These are phyloP conservation scores for Nemania sp. DNA, from an alignment of 2,329 filamentous ascomycete genomes.

Conservation along the genomic window DNA sequence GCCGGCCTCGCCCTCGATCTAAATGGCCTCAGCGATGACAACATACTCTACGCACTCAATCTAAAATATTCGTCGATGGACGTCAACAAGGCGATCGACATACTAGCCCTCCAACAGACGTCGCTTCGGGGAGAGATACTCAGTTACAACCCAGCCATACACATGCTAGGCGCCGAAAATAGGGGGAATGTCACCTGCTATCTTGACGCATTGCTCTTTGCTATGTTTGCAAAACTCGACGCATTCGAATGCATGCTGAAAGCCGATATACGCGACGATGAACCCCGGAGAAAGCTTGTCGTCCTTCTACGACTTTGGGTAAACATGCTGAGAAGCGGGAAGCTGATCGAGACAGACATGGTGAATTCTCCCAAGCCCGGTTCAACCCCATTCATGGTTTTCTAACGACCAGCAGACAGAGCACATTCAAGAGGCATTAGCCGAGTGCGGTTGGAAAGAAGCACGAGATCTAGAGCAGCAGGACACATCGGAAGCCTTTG, in stretches of 20 bases:
- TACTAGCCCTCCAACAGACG: constrained; percentile 78
- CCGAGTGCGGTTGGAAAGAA: constrained; percentile 86
- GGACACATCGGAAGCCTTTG: constrained; percentile 94
- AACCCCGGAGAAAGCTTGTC: constrained; percentile 72
- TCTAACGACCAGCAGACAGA: constrained; percentile 64
- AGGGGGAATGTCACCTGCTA: constrained; percentile 90
- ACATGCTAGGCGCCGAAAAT: constrained; percentile 85
- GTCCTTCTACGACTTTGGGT: constrained; percentile 86
- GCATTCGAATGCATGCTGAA: constrained; percentile 93
- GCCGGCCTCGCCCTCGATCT: constrained; percentile 49
- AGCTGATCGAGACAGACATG: constrained; percentile 82
- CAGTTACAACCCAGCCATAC: constrained; percentile 71
- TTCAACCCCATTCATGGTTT: neutral
- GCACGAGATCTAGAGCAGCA: constrained; percentile 80
- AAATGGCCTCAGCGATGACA: constrained; percentile 57
- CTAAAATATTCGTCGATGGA: constrained; percentile 71
- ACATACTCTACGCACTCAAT: constrained; percentile 59
- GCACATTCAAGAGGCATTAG: constrained; percentile 79
- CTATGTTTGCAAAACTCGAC: constrained; percentile 90
- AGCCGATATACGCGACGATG: constrained; percentile 70
- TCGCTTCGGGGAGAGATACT: constrained; percentile 79
- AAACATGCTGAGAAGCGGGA: constrained; percentile 84
- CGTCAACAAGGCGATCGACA: constrained; percentile 72
- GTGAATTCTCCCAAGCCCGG: constrained; percentile 51
- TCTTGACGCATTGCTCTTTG: constrained; percentile 86